Conservation (phyloP, 164 flowering plant species). For the Houttuynia cordata region DNA sequence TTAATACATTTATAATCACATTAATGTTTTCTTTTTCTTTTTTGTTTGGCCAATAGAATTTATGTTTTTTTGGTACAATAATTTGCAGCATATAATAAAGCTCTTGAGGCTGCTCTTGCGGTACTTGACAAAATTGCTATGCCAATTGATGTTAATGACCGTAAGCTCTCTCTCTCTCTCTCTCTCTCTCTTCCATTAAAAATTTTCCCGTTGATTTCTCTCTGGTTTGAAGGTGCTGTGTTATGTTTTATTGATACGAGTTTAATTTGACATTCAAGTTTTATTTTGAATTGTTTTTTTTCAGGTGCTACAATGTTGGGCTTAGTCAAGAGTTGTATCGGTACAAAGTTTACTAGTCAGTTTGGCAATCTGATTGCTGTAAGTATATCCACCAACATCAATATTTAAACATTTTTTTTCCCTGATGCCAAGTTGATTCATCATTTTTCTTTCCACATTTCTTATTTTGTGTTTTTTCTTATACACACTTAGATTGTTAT, state of each 20-base stretch:
- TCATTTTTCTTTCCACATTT: neutral
- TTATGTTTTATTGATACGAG: neutral
- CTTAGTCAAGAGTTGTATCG: slow-evolving; percentile 79
- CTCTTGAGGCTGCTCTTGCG: slow-evolving; percentile 85
- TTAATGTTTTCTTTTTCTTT: too few species aligned
- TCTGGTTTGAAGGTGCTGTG: neutral
- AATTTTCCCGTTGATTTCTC: too few species aligned
- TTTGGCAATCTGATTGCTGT: slow-evolving; percentile 90
- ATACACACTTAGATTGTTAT: too few species aligned
- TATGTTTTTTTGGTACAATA: neutral
- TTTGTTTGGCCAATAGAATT: too few species aligned
- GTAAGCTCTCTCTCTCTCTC: slow-evolving; percentile 33
- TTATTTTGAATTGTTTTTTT: neutral
- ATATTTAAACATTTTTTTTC: neutral
- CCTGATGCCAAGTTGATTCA: too few species aligned
- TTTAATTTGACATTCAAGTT: too few species aligned
- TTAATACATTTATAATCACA: too few species aligned
- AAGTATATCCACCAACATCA: slow-evolving; percentile 14
- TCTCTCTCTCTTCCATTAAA: neutral
- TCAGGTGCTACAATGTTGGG: slow-evolving; percentile 69
- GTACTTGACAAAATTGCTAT: slow-evolving; percentile 86
- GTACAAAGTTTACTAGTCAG: slow-evolving; percentile 92
- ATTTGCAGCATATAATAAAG: slow-evolving; percentile 69
- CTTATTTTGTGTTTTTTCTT: too few species aligned
- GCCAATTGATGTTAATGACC: slow-evolving; percentile 66